Conservation (phyloP, 1,139 yeast species). For the Kluyveromyces marxianus region DNA sequence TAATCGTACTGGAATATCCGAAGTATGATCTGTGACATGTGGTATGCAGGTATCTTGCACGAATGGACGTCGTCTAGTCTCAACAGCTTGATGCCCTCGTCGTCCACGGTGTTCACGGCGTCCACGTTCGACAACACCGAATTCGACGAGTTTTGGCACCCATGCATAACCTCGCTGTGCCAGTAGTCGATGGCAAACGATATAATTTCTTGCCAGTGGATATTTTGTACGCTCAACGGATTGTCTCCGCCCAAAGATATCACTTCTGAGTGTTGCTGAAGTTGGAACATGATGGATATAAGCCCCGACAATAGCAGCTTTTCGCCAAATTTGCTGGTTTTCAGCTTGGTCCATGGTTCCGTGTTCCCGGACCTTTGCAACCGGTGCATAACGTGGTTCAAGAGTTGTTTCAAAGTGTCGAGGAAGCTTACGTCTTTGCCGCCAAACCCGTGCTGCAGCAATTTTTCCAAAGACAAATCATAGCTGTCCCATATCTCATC, state of each 20-base stretch:
- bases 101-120: slow-evolving; percentile 10
- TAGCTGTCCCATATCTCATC: slow-evolving; percentile 68
- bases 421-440: slow-evolving; percentile 36
- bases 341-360: neutral
- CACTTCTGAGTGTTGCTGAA: slow-evolving; percentile 45
- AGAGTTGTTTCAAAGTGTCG: slow-evolving; percentile 46
- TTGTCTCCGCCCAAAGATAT: slow-evolving; percentile 1
- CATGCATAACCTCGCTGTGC: slow-evolving; percentile 35
- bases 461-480: slow-evolving; percentile 23
- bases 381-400: slow-evolving; percentile 38
- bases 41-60: slow-evolving; percentile 56
- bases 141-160: slow-evolving; percentile 31
- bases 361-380: slow-evolving; percentile 23
- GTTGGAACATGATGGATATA: slow-evolving; percentile 59
- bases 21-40: slow-evolving; percentile 65
- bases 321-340: slow-evolving; percentile 42
- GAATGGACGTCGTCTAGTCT: slow-evolving; percentile 21
- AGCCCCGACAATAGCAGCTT: slow-evolving; percentile 65
- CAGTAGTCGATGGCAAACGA: slow-evolving; percentile 58
- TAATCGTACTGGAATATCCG: slow-evolving; percentile 70
- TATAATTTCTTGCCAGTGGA: slow-evolving; percentile 56
- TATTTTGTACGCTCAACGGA: slow-evolving; percentile 28
- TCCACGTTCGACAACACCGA: slow-evolving; percentile 15
- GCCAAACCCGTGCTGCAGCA: slow-evolving; percentile 22
- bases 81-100: slow-evolving; percentile 7